Base-by-base conservation (phyloP, 2,329 filamentous ascomycete species). In the Xylaria sp. region DNA sequence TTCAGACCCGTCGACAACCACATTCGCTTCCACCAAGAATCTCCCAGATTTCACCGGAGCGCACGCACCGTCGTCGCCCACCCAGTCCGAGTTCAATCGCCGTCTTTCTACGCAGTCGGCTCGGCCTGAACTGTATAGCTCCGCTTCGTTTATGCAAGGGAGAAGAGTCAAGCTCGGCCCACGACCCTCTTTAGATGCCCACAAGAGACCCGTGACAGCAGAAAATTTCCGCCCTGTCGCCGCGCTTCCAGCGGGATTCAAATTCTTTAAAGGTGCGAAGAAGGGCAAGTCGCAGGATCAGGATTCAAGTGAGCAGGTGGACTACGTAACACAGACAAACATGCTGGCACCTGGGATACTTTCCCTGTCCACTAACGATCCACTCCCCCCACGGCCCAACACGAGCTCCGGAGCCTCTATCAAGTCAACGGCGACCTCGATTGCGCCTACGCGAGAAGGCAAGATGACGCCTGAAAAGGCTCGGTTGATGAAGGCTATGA, bases 141-240 rank as follows among this genome's bases (percentile, higher is more conserved):
- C 81, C 62, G 75, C 78, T 23, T 78, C 81, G 12, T 84, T 85
- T 66, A 74, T 77, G 42, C 83, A 82, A 68, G 79, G 80, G 70
- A 92, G 91, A 45, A 97, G 96, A 75, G 89, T 97, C 59, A 97
- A 96, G 77, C 85, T 97, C 45, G 95, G 89, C 1, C 94, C 95
- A 9, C 86, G 94, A 47, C 93, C 93, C 25, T 94, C 92, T 2
- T 74, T 88, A 43, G 89, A 92, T 65, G 80, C 84, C 42, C 80
- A 82, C 65, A 83, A 86, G 60, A 83, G 84, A 70, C 85, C 87
- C 63, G 84, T 89, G 49, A 89, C 78, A 78, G 88, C 75, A 78
- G 87, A 74, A 61, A 83, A 87, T 70, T 84, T 87, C 70, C 84
- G 91, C 53, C 91, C 92, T 5, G 87, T 94, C 25, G 91, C 92